These are phyloP conservation scores for Priceomyces melissophilus DNA, from an alignment of 805 yeast species.

Conservation along the genomic window DNA sequence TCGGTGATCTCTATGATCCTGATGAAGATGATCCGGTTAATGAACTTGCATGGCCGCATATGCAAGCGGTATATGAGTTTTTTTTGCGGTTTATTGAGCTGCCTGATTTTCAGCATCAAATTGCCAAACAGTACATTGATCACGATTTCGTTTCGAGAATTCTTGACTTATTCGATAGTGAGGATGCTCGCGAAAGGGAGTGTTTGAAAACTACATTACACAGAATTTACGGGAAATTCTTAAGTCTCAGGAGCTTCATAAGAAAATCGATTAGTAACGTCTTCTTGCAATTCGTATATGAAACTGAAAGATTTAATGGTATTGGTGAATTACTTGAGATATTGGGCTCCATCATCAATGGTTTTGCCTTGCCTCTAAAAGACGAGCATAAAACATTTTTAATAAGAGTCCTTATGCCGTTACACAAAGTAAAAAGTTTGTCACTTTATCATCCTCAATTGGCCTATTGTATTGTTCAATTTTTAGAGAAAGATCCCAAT, in stretches of 20 bases:
- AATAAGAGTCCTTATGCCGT: constrained; percentile 80
- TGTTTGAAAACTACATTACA: constrained; percentile 92
- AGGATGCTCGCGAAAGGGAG: constrained; percentile 95
- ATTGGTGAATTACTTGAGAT: constrained; percentile 93
- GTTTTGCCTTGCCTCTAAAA: constrained; percentile 94
- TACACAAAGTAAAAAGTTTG: constrained; percentile 87
- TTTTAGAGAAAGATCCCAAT: constrained; percentile 87
- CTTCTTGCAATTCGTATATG: constrained; percentile 88
- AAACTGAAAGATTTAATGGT: constrained; percentile 94
- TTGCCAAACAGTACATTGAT: constrained; percentile 92
- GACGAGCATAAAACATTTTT: constrained; percentile 94
- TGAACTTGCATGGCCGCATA: constrained; percentile 98
- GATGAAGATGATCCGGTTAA: constrained; percentile 98
- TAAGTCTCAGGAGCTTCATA: constrained; percentile 84
- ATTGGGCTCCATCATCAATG: constrained; percentile 93
- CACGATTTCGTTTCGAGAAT: constrained; percentile 79
- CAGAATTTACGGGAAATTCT: constrained; percentile 91
- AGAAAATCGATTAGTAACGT: constrained; percentile 90
- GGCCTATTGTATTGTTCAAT: constrained; percentile 95
- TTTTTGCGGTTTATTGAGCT: constrained; percentile 89
- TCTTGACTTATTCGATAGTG: constrained; percentile 89
- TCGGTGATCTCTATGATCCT: constrained; percentile 95
- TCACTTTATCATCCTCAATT: constrained; percentile 94
- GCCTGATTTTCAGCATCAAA: constrained; percentile 89
- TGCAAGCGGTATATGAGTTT: constrained; percentile 95